Base-by-base conservation (phyloP, 2,329 filamentous ascomycete species). In the Fusarium secorum region DNA sequence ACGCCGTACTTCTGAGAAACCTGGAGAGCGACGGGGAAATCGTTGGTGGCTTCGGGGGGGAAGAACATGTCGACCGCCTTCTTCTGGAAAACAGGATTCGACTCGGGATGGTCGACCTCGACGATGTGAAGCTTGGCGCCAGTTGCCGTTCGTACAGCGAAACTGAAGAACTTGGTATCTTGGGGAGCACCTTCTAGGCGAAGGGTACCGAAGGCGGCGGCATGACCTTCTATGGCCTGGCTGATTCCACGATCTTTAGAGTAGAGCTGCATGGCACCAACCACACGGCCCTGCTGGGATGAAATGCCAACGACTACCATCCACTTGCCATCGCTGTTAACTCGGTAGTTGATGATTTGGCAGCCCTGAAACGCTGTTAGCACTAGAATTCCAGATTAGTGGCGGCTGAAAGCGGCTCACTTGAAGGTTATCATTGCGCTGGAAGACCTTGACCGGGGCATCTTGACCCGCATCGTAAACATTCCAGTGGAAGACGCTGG, bases 331-430 rank as follows among this genome's bases (percentile, higher is more conserved):
- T 99, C 95, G 72, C 91, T 90, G 82, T 95, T 98, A 76, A 97
- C 93, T 75, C 95, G 94, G 85, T 99, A 99, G 85, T 98, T 99
- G 89, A 99, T 99, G 82, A 99, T 99, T 89, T 99, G 96, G 83
- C 94, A 97, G 73, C 92, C 92, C 93, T 97, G 77, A 62, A 39
- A 49, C 20, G 36, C 38, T 59, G 66, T 75, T 66, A 78, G 75
- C 69, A 48, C 36, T 33, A 46, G 13, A 45, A 49, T 30, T 6
- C 20, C 26, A 36, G 20, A 32, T 58, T 52, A 60, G 18, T 41
- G 20, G n/a, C 18, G 28, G 14, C 36, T 14, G 35, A 55, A 36
- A 51, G 41, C 42, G 22, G 85, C 92, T 75, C 87, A 96, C 94
- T 76, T 88, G 89, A 61, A 99, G 89, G 80, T 97, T 98, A 74